Evolutionary conservation across 495 filamentous ascomycete species (phyloP).

Genomic region (Talaromyces trachyspermus): DNA sequence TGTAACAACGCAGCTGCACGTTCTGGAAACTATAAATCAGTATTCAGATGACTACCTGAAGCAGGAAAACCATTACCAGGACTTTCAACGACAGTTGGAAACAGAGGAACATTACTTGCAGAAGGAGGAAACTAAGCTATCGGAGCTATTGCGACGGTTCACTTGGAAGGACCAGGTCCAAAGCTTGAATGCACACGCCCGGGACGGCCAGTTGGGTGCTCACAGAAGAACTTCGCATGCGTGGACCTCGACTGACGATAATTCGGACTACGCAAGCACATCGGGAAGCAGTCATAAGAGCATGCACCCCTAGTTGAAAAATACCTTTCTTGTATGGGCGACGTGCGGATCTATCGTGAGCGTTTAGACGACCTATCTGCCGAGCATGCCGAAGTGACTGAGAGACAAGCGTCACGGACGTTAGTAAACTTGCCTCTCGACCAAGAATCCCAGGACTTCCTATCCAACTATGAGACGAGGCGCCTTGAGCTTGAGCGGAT

Average conservation of each 20-base stretch:
- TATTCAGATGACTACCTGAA: background rate
- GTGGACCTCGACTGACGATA: background rate
- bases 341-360: constrained; percentile 21
- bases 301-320: constrained; percentile 7
- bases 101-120: background rate
- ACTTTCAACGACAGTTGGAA: background rate
- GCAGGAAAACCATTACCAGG: background rate
- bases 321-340: constrained; percentile 22
- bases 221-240: background rate
- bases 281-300: background rate
- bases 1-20: background rate
- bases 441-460: constrained; percentile 17
- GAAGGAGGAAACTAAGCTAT: background rate
- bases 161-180: background rate
- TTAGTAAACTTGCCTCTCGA: constrained; percentile 16
- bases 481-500: constrained; percentile 13
- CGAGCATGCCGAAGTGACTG: constrained; percentile 14
- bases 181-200: too few species aligned
- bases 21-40: constrained; percentile 11
- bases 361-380: constrained; percentile 18
- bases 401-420: constrained; percentile 12
- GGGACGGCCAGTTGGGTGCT: too few species aligned
- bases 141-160: background rate
- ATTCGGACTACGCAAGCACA: constrained; percentile 2
- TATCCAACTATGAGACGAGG: constrained; percentile 16